phyloP scores from a whole-genome alignment of 345 rosid genomes.

The Eucalyptus camaldulensis region DNA sequence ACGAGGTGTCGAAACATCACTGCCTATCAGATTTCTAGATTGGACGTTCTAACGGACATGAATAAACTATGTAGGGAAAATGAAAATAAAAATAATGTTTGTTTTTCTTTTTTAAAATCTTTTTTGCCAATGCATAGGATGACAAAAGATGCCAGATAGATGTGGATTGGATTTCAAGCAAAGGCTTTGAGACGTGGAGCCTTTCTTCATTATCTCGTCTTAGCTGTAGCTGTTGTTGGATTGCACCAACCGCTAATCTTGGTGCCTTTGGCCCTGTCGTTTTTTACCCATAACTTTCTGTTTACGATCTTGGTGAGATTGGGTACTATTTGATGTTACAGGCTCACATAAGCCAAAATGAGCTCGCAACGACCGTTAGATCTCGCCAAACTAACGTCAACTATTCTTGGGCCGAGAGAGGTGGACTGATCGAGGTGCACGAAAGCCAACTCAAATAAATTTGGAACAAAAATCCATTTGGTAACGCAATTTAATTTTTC shows the following conservation, averaged over 20 bases:
- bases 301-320: background rate
- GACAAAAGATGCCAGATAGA: background rate
- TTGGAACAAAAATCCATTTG: too few relatives aligned
- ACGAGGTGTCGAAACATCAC: background rate
- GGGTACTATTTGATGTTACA: background rate
- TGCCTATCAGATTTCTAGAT: background rate
- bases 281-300: background rate
- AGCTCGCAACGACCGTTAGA: background rate
- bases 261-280: background rate
- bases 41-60: fast-evolving
- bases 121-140: background rate
- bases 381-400: background rate
- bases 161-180: background rate
- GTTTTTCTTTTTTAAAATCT: fast-evolving
- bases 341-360: background rate
- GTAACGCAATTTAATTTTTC: too few relatives aligned
- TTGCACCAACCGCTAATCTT: background rate
- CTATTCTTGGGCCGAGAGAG: background rate
- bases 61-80: background rate
- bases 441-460: background rate
- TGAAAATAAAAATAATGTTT: background rate
- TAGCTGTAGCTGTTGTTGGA: background rate
- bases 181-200: background rate
- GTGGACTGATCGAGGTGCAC: background rate
- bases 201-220: background rate